Percentiles rank a stretch among this genome's conserved stretches.
Conservation (phyloP, 257 asterid genomes). For the Knoxia roxburghii region DNA sequence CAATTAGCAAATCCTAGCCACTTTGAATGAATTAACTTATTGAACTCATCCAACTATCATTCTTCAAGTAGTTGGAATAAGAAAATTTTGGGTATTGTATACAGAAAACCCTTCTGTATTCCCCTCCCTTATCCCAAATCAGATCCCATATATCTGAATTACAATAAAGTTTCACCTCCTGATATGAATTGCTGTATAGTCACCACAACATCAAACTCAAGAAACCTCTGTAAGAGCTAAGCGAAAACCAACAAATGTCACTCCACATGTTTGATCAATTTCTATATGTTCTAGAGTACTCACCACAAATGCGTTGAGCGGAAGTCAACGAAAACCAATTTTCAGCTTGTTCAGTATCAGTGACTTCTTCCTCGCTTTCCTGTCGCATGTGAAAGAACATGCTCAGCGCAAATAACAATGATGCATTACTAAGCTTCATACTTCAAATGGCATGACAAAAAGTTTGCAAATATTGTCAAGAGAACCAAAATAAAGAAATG, state of each 20-base stretch:
- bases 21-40: background rate
- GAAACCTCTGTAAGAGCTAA: background rate
- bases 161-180: background rate
- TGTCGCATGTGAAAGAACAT: conserved; percentile 28
- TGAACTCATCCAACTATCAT: background rate
- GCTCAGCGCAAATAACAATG: background rate
- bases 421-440: background rate
- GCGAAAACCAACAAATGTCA: conserved; percentile 6
- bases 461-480: background rate
- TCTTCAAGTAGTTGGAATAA: background rate
- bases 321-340: conserved; percentile 98
- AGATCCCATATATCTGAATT: background rate
- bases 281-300: conserved; percentile 24
- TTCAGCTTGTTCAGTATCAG: conserved; percentile 98
- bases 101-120: no score
- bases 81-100: background rate
- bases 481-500: background rate
- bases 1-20: background rate
- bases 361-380: conserved; percentile 99
- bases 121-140: no score
- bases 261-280: conserved; percentile 4
- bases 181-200: background rate
- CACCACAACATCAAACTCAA: background rate
- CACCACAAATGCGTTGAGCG: conserved; percentile 97
- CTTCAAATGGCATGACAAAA: background rate